These are phyloP conservation scores for Hanseniaspora taiwanica DNA, from an alignment of 805 yeast species.

Conservation along the genomic window DNA sequence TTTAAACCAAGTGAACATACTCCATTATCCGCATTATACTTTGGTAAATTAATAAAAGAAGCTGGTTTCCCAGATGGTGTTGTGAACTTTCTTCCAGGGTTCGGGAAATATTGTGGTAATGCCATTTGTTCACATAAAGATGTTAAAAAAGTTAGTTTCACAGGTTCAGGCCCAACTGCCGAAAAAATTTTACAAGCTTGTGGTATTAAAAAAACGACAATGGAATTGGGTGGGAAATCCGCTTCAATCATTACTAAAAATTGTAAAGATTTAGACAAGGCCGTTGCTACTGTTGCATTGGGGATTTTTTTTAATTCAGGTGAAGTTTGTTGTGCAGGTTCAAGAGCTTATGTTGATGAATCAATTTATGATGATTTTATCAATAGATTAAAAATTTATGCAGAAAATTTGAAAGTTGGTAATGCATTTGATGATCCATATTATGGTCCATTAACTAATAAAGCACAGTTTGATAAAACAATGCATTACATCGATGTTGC, in stretches of 20 bases:
- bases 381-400: conserved; percentile 37
- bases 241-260: conserved; percentile 64
- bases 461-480: conserved; percentile 52
- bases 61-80: conserved; percentile 81
- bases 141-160: conserved; percentile 71
- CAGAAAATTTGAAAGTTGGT: conserved; percentile 51
- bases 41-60: conserved; percentile 48
- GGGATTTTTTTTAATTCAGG: conserved; percentile 86
- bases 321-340: conserved; percentile 89
- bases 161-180: conserved; percentile 81
- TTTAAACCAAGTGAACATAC: conserved; percentile 83
- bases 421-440: conserved; percentile 62
- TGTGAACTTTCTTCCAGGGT: conserved; percentile 66
- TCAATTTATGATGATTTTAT: conserved; percentile 56
- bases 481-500: conserved; percentile 52
- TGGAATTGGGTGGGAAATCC: conserved; percentile 85
- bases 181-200: conserved; percentile 60
- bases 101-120: conserved; percentile 65
- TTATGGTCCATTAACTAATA: conserved; percentile 69
- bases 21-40: conserved; percentile 66
- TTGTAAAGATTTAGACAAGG: conserved; percentile 49
- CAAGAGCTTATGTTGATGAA: conserved; percentile 72
- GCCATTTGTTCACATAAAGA: conserved; percentile 55
- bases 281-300: conserved; percentile 52
- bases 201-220: conserved; percentile 69